These are phyloP conservation scores for Vanrija sp. DNA, from an alignment of 1,284 basidiomycete genomes.

Conservation along the genomic window DNA sequence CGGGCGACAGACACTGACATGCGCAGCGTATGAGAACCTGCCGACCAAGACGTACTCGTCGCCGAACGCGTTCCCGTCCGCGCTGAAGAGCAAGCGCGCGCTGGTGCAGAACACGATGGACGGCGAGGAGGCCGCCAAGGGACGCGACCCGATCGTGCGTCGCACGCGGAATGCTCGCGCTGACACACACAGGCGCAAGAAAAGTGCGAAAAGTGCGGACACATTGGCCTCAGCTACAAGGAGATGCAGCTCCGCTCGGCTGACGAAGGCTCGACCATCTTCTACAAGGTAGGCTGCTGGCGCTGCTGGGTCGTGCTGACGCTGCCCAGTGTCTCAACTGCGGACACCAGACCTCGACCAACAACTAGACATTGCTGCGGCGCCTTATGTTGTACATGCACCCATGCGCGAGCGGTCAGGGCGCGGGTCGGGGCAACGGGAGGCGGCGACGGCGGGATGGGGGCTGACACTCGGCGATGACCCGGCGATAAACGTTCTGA, in stretches of 20 bases:
- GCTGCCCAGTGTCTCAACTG: conserved; percentile 45
- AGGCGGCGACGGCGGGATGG: too few species aligned
- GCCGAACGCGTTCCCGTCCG: conserved; percentile 89
- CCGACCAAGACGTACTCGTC: conserved; percentile 86
- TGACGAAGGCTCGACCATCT: conserved; percentile 83
- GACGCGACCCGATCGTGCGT: conserved; percentile 60
- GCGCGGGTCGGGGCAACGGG: too few species aligned
- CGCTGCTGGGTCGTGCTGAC: conserved; percentile 2
- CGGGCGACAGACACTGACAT: background rate
- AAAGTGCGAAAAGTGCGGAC: conserved; percentile 85
- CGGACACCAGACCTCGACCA: conserved; percentile 49
- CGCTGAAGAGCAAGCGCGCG: conserved; percentile 80
- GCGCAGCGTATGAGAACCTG: conserved; percentile 84
- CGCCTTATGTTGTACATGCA: conserved; percentile 4
- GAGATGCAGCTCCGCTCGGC: conserved; percentile 70
- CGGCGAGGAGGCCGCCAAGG: conserved; percentile 66
- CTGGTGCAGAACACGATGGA: conserved; percentile 77
- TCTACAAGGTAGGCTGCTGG: conserved; percentile 43
- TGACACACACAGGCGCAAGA: conserved; percentile 67
- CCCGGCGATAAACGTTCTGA: too few species aligned
- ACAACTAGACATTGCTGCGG: conserved; percentile 39
- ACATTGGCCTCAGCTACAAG: conserved; percentile 55
- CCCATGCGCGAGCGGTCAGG: too few species aligned
- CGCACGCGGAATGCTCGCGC: background rate
- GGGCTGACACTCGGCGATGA: too few species aligned